Evolutionary conservation across 768 basidiomycete genomes (phyloP).

Genomic region (Russula sp.): DNA sequence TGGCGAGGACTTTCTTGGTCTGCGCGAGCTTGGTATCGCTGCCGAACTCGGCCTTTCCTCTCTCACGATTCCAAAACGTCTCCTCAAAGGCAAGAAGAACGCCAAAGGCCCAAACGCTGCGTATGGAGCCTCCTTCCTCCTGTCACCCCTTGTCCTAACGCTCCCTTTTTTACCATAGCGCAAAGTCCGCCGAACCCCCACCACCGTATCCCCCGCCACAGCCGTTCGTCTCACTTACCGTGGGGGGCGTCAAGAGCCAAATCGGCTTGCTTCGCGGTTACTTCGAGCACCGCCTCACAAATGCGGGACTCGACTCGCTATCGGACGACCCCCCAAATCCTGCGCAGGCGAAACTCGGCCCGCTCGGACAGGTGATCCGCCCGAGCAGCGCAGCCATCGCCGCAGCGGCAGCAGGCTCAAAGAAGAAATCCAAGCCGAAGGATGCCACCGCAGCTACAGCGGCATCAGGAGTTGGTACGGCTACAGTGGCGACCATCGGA

Average conservation of each 20-base stretch:
- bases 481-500: not conserved
- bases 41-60: conserved; percentile 75
- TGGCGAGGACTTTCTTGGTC: conserved; percentile 90
- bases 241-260: conserved; percentile 62
- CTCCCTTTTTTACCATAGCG: conserved; percentile 32
- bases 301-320: conserved; percentile 35
- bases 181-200: conserved; percentile 67
- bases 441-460: not conserved
- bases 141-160: not conserved
- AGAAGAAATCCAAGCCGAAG: conserved; percentile 51
- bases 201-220: conserved; percentile 83
- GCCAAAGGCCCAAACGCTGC: conserved; percentile 36
- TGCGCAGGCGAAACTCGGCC: conserved; percentile 67
- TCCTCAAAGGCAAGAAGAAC: conserved; percentile 53
- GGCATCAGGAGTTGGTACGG: not conserved
- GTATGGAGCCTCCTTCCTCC: conserved; percentile 37
- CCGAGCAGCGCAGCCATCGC: conserved; percentile 37
- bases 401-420: conserved; percentile 40
- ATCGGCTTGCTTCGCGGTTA: conserved; percentile 80
- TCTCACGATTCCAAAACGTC: conserved; percentile 68
- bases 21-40: conserved; percentile 83
- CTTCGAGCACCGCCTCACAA: conserved; percentile 54
- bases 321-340: conserved; percentile 59
- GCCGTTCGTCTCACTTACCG: conserved; percentile 66
- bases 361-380: conserved; percentile 68